phyloP scores from a whole-genome alignment of 257 asterid genomes.

The Solanum medicagineum region DNA sequence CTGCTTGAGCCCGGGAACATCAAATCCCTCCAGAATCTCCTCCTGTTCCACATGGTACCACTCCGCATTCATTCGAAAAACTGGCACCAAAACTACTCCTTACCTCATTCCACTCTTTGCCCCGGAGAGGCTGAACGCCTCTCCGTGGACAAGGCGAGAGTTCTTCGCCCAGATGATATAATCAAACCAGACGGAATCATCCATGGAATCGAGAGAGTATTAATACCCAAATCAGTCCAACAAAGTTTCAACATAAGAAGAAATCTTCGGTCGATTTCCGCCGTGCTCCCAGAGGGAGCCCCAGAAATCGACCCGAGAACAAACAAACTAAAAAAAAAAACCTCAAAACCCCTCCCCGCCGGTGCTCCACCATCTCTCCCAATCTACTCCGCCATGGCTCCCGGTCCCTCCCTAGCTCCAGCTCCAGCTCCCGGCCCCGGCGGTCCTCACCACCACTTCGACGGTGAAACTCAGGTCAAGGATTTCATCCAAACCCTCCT shows the following conservation, averaged over 20 bases:
- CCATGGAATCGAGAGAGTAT: slow-evolving; percentile 75
- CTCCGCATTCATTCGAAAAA: slow-evolving; percentile 44
- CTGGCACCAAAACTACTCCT: slow-evolving; percentile 15
- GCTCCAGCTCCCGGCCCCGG: slow-evolving; percentile 98
- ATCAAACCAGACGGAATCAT: slow-evolving; percentile 88
- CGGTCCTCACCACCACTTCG: slow-evolving; percentile 81
- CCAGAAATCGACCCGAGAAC: slow-evolving; percentile 91
- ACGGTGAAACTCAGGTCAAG: slow-evolving; percentile 86
- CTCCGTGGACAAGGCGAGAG: slow-evolving; percentile 22
- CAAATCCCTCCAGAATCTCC: slow-evolving; percentile 56
- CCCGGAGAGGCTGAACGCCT: slow-evolving; percentile 25
- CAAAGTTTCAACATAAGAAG: slow-evolving; percentile 73
- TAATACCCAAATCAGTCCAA: slow-evolving; percentile 76
- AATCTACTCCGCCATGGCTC: slow-evolving; percentile 64
- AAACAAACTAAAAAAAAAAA: slow-evolving; percentile 39
- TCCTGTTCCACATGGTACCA: slow-evolving; percentile 80
- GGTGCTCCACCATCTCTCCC: slow-evolving; percentile 71
- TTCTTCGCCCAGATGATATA: slow-evolving; percentile 44
- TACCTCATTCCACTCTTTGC: slow-evolving; percentile 34
- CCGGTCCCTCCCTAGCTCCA: slow-evolving; percentile 91
- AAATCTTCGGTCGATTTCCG: slow-evolving; percentile 56
- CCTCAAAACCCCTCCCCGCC: slow-evolving; percentile 28
- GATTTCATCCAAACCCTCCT: slow-evolving; percentile 82
- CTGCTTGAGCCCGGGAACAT: slow-evolving; percentile 76
- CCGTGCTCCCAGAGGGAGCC: slow-evolving; percentile 71